Base-by-base conservation (phyloP, 192 early-diverging fungal genomes). In the Phycomyces blakesleeanus region DNA sequence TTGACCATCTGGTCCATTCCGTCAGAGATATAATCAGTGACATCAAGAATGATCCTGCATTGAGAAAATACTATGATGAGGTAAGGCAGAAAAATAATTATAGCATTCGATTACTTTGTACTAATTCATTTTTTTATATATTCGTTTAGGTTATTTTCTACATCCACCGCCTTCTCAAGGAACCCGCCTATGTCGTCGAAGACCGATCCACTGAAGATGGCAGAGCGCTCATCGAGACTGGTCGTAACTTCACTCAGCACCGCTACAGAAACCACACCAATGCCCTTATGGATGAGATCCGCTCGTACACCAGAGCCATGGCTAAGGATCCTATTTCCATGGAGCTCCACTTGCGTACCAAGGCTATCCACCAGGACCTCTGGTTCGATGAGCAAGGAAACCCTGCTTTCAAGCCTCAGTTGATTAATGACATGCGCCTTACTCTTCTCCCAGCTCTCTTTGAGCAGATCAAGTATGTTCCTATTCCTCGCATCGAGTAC, bases 401-500 rank as follows among this genome's bases (percentile, higher is more conserved):
- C 38, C 50, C 71, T 22, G 29, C 57, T 11, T 78, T 78, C 68
- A 78, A 78, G 51, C 76, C 68, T 50, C 76, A 78, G 12, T 42
- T 78, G 16, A 68, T 78, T 52, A 67, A 78, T 21, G 76, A 78
- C 38, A 74, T 78, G 61, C 68, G 66, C 18, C 68, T 68, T 21
- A 73, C 73, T 9, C 8, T 78, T 0, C 22, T 78, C 22, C 76
- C 76, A 21, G 65, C 76, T 15, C 44, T 78, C 40, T 34, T 74
- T 26, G 76, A 78, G 29, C 63, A 72, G 12, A 63, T 78, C 66
- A 69, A 71, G n/a, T 78, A 63, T 25, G 70, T 78, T 24, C 76
- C 76, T 25, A 66, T 78, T 61, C 76, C 76, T 12, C 72, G 72
- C 34, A 71, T 78, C 47, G 76, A 78, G 37, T 78, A 78, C 29